Conservation (phyloP, 495 filamentous ascomycete species). For the Tuber melanosporum region DNA sequence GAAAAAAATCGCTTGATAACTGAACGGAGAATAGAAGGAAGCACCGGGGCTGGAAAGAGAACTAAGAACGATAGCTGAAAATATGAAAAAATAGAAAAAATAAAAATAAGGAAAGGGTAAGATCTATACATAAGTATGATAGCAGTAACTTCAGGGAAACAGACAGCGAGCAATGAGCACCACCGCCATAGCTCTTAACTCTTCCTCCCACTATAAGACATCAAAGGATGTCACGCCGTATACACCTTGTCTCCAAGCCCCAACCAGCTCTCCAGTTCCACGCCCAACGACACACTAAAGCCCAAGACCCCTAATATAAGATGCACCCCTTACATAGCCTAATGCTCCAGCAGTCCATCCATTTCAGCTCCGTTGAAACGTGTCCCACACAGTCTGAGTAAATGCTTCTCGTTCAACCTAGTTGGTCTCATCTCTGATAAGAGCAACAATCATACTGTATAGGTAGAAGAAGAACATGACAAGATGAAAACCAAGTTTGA, state of each 20-base stretch:
- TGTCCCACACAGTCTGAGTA: background rate
- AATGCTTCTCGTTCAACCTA: constrained; percentile 45
- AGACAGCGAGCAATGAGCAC: background rate
- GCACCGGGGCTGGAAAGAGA: background rate
- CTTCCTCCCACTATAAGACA: background rate
- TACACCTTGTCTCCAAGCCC: background rate
- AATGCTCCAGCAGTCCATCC: background rate
- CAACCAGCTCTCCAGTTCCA: background rate
- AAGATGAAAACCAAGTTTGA: constrained; percentile 98
- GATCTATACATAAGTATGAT: constrained; percentile 5
- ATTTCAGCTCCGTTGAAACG: background rate
- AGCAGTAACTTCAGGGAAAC: background rate
- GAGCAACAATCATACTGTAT: constrained; percentile 98
- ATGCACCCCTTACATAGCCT: background rate
- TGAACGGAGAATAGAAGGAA: background rate
- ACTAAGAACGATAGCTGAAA: background rate
- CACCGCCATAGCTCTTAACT: background rate
- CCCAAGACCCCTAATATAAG: background rate
- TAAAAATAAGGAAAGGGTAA: background rate
- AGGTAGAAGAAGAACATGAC: constrained; percentile 99
- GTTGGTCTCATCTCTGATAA: constrained; percentile 91
- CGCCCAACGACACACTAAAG: background rate
- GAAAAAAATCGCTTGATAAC: background rate
- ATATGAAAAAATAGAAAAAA: background rate
- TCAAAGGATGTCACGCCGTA: background rate